Evolutionary conservation across 1,139 yeast genomes (phyloP), one percentile per base, ranked within the genome.

Genomic region (Diutina ranongensis): DNA sequence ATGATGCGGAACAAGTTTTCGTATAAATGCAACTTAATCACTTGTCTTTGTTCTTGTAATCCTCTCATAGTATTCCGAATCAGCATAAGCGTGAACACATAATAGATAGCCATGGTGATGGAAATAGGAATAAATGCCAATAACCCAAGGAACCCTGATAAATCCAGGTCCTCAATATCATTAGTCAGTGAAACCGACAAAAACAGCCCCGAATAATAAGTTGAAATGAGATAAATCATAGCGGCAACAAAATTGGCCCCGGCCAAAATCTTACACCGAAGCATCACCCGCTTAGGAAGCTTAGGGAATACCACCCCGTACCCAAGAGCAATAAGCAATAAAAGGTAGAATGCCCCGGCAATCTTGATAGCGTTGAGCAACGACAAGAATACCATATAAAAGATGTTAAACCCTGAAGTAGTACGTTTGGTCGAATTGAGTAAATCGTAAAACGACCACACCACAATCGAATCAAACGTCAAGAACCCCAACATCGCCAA

Each of bases 271-370:
- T 87, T 83, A 61, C 95, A 83, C 60, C 76, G 79, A 57, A 80
- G 70, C 96, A 94, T 88, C 42, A 76, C 60, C 50, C 75, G 77
- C 59, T 77, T 78, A 46, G 88, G 87, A 50, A 94, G 72, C 53
- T 88, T 83, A 46, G 95, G 86, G 51, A 75, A 75, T 36, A 94
- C 98, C 46, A 94, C 92, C 50, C 98, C 97, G 62, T 89, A 94
- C 32, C 98, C 98, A 53, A 89, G 69, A 16, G 95, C 76, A 49
- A 94, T 92, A 55, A 89, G 82, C 51, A 92, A 71, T 48, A 94
- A 68, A 55, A 94, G 66, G 65, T 89, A 94, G 65, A 92, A 84
- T 9, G 97, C 84, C 59, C 87, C 87, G 1, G 97, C 82, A 49
- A 86, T 76, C 57, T 94, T 83, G 52, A 79, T 77, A 1, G 96